Evolutionary conservation across 2,329 filamentous ascomycete genomes (phyloP), one percentile per base, ranked within the genome.

Genomic region (Botryosphaeria dothidea): DNA sequence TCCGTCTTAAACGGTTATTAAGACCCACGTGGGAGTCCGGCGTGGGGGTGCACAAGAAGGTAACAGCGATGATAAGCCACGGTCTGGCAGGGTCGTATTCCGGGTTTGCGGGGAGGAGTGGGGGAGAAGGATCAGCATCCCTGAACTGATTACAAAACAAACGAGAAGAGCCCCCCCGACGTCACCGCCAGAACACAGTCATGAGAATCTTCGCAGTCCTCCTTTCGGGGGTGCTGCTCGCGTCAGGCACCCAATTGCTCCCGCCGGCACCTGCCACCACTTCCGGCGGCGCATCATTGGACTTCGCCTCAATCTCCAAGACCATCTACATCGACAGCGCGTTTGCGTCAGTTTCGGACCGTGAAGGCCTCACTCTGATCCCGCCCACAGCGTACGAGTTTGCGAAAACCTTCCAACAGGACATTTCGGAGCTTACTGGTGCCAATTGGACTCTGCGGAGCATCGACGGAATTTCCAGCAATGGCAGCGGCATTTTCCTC

Each of bases 361-460:
- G 74, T 0, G 72, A 79, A 57, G 83, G 83, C 0, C 70, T 84
- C 29, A 85, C 82, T 0, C 74, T 85, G 8, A 85, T 85, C 48
- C 84, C 84, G 1, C 84, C 84, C 0, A 80, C 79, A 0, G 81
- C 80, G 1, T 68, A 73, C n/a, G 80, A 84, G 3, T 85, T 85
- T 46, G 83, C 83, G 1, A 69, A 75, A 19, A 80, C 77, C 0
- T 84, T 85, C 65, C 69, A 73, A 23, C 69, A 78, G 3, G 84
- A 86, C 66, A 72, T 86, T 1, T 69, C 74, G 3, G 68, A 76
- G 9, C 64, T 82, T 3, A 79, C 82, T 1, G 77, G 79, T 19
- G 68, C 69, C 6, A 71, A 76, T 3, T 84, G 81, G 81, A 74
- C 75, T 1, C 69, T 85, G 17, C 68, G 78, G 45, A 67, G 69